Evolutionary conservation across 306 rosid genomes (phyloP), one percentile per base, ranked within the genome.

Genomic region (Lathyrus aphaca): DNA sequence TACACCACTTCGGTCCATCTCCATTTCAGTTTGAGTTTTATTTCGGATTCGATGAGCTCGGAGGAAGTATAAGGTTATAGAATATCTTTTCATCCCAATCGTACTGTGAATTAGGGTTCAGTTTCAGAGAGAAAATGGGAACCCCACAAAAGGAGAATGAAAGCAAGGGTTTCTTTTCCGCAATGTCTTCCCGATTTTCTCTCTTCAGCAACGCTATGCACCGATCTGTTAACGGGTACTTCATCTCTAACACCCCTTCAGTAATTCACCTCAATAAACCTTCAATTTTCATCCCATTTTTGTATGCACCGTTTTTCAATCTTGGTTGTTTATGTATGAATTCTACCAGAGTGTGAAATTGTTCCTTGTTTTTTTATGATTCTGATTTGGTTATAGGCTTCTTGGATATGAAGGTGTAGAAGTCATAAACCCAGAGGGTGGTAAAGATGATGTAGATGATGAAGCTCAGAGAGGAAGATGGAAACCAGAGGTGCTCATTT

Each of bases 391-490:
- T 71, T 64, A 25, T 70, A 89, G 97, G 78, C 58, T 89, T 75
- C 87, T 86, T 58, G 96, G 96, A 73, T 78, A 84, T 69, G 97
- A 92, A 83, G 96, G 96, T 71, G 87, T 92, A 10, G 96, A 92
- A 83, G 96, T 92, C 40, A 88, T 92, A 66, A 90, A 92, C 85
- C 98, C 96, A 14, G 96, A 92, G 16, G 96, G 98, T 64, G 96
- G 98, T 42, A 83, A 89, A 81, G 98, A 90, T 49, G 98, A 92
- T 62, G 96, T 87, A 37, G 96, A 83, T 62, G 96, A 86, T 79
- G 98, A 92, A 85, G 87, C 89, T 74, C 82, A 83, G 17, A 86
- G 78, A 81, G 98, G 98, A 85, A 90, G 98, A 87, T 92, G 98
- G 98, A 90, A 79, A 55, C 82, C 85, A 48, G 96, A 92, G 96